These are phyloP conservation scores for Porphyra umbilicalis DNA, from an alignment of 31 red algal genomes.

Conservation along the genomic window DNA sequence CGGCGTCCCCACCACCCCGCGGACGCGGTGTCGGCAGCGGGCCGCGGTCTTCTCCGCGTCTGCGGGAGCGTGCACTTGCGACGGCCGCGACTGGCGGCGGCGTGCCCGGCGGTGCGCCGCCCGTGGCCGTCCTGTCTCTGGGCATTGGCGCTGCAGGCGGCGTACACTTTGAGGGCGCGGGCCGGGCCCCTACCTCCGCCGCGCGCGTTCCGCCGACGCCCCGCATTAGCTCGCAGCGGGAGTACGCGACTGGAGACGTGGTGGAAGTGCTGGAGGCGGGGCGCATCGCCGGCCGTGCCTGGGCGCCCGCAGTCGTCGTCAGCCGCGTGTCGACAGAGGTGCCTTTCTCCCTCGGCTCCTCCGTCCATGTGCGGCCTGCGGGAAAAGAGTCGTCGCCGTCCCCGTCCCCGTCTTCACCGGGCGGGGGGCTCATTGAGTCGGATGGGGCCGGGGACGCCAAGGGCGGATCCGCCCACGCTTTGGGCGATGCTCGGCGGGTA, in stretches of 20 bases:
- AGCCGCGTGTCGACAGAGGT: not conserved
- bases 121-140: not conserved
- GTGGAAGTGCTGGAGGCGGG: conserved; percentile 64
- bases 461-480: too few relatives aligned
- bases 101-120: not conserved
- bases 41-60: not conserved
- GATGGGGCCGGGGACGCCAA: not conserved
- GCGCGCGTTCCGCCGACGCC: conserved; percentile 51
- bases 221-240: conserved; percentile 32
- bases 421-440: not conserved
- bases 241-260: conserved; percentile 39
- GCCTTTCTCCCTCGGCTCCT: not conserved
- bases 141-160: not conserved
- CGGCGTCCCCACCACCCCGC: not conserved
- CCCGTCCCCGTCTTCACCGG: not conserved
- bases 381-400: not conserved
- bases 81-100: not conserved
- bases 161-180: not conserved
- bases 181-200: not conserved
- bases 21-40: not conserved
- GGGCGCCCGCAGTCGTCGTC: conserved; percentile 48
- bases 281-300: conserved; percentile 48
- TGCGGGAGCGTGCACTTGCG: not conserved
- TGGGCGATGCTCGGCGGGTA: too few relatives aligned
- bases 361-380: not conserved